Percentiles rank a stretch among this genome's conserved stretches.
Evolutionary conservation across 140 eudicot genomes (phyloP).

Genomic region (Anethum foeniculum): DNA sequence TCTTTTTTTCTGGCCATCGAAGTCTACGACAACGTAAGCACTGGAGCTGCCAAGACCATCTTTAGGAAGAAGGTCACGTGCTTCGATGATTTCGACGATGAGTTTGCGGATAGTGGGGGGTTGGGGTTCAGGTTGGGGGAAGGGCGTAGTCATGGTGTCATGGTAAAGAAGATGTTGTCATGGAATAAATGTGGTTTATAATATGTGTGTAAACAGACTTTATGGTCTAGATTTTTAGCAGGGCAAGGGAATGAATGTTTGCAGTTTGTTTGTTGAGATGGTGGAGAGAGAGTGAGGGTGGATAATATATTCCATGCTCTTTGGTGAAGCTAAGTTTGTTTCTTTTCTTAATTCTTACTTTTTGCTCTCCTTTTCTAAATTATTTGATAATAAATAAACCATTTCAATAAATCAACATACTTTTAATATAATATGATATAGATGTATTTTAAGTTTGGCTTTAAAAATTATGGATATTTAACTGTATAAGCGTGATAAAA

Average conservation of each 20-base stretch:
- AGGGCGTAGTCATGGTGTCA: constrained; percentile 45
- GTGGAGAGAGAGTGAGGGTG: constrained; percentile 6
- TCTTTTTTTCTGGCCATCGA: constrained; percentile 83
- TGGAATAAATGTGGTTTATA: constrained; percentile 17
- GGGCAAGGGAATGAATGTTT: background rate
- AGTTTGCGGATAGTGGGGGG: constrained; percentile 45
- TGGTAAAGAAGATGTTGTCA: constrained; percentile 17
- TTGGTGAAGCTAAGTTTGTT: constrained; percentile 31
- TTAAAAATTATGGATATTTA: too few species aligned
- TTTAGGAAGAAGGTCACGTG: constrained; percentile 87
- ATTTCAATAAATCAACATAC: too few species aligned
- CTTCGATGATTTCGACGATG: constrained; percentile 69
- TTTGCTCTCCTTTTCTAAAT: constrained; percentile 3
- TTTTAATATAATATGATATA: too few species aligned
- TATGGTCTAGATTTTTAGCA: background rate
- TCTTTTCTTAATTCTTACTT: constrained; percentile 29
- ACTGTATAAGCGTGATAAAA: too few species aligned
- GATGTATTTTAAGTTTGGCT: too few species aligned
- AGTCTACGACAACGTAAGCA: constrained; percentile 85
- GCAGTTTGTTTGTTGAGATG: background rate
- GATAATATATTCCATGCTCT: constrained; percentile 76
- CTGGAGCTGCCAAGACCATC: constrained; percentile 98
- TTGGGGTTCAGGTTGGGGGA: constrained; percentile 23
- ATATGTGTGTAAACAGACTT: background rate
- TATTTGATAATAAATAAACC: too few species aligned